Base-by-base conservation (phyloP, 495 filamentous ascomycete genomes). In the Acidiella bohemica region DNA sequence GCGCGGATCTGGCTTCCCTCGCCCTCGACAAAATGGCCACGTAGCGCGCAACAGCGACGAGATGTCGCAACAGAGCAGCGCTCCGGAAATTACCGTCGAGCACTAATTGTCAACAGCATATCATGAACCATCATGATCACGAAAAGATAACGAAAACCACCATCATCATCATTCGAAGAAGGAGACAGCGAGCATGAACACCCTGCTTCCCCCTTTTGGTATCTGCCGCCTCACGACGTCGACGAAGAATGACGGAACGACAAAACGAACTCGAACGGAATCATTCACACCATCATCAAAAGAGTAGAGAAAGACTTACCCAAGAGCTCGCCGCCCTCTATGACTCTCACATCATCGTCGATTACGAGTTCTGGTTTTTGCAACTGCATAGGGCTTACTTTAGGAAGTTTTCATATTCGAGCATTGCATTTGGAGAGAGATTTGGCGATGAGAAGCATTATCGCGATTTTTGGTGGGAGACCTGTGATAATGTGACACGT, bases 21-120 rank as follows among this genome's bases (percentile, higher is more conserved):
- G 77, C 33, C 67, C 69, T 48, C 73, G 83, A 44, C 72, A 78
- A 49, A 86, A 84, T 58, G 85, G 85, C 46, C 86, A 94, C 59
- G 73, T 76, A 54, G 68, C 76, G 36, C 75, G 81, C 37, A 76
- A 82, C 43, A 90, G 84, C 61, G 86, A 87, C 68, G 78, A 82
- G 53, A 63, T 81, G 33, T 70, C 68, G 41, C 63, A 67, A 41
- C 70, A 65, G 46, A 72, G 67, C 35, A 67, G 68, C 27, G 71
- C 63, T 3, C 36, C 47, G 13, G 63, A 66, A 36, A 66, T 65
- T 36, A 57, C 59, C 17, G 62, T 65, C 13, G 63, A 62, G 41
- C 56, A 62, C 25, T 48, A 40, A 37, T 14, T 24, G 24, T 28
- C 26, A 30, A 11, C n/a, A 19, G 19, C 36, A 37, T 11, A 37